Evolutionary conservation across 208 protist genomes (phyloP), one percentile per base, ranked within the genome.

Genomic region (Angomonas ambiguus): DNA sequence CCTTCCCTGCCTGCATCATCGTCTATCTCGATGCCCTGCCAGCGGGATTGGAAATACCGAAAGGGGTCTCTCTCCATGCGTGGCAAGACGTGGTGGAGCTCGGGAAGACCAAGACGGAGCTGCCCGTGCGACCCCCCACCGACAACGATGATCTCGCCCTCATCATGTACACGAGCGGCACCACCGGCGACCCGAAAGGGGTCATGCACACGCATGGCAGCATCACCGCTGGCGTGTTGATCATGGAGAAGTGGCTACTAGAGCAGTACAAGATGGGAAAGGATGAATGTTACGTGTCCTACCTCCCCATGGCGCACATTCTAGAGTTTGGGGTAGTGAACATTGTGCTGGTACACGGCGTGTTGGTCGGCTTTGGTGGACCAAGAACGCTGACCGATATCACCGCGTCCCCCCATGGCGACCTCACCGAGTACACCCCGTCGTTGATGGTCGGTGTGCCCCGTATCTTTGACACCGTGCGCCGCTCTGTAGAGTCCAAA

Each of bases 281-380:
- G 27, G 33, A 20, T 2, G 90, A 96, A 53, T 69, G 60, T 6
- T 94, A 96, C 67, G 74, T 88, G 45, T 76, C 89, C 0, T 98
- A 97, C 67, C 76, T 98, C 3, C 94, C 94, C 4, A 59, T 97
- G 8, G 94, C 92, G 13, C 94, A 98, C 76, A 95, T 98, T 67
- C 74, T 98, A n/a, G 91, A 97, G 76, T 80, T 96, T 34, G 74
- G 64, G 16, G 86, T 91, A 16, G 65, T 95, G 32, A 88, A 80
- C 48, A 69, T 93, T 32, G 69, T 96, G 34, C 56, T 97, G 2
- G 53, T 59, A 2, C 73, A 81, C 24, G 93, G 90, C 38, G 76
- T 68, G 27, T 31, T 85, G 2, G 67, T 95, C 56, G 79, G 78
- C 45, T 96, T 94, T 65, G 85, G 82, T 55, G 76, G 20, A 5